Evolutionary conservation across 345 rosid genomes (phyloP).

Genomic region (Eucalyptus marginata): DNA sequence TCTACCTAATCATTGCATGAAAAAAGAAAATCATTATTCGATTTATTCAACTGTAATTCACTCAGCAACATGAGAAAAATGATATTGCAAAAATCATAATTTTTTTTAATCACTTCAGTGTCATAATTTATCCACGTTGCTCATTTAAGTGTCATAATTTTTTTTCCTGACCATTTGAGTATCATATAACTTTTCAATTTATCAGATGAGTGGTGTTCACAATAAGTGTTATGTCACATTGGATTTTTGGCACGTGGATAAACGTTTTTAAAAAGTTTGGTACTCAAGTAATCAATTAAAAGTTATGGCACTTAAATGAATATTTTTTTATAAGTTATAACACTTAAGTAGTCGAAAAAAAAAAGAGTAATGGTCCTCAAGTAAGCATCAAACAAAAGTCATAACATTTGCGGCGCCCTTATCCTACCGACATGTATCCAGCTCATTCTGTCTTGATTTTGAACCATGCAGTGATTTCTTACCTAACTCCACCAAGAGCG

Average conservation of each 20-base stretch:
- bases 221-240: not conserved
- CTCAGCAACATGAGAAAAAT: not conserved
- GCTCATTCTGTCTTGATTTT: not conserved
- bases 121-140: accelerated
- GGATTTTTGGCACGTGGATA: accelerated
- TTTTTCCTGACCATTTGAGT: too few species aligned
- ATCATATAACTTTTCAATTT: too few species aligned
- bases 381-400: too few species aligned
- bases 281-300: too few species aligned
- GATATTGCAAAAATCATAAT: accelerated
- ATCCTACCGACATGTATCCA: not conserved
- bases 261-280: accelerated
- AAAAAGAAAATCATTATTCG: not conserved
- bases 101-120: accelerated
- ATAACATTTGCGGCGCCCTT: accelerated
- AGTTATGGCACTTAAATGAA: accelerated
- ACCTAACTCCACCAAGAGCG: not conserved
- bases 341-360: too few species aligned
- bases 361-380: too few species aligned
- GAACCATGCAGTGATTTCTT: not conserved
- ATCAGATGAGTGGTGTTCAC: accelerated
- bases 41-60: not conserved
- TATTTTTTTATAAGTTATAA: too few species aligned
- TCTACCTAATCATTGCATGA: not conserved
- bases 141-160: accelerated